phyloP scores from a whole-genome alignment of 331 rosid species.

The Pyracantha coccinea region DNA sequence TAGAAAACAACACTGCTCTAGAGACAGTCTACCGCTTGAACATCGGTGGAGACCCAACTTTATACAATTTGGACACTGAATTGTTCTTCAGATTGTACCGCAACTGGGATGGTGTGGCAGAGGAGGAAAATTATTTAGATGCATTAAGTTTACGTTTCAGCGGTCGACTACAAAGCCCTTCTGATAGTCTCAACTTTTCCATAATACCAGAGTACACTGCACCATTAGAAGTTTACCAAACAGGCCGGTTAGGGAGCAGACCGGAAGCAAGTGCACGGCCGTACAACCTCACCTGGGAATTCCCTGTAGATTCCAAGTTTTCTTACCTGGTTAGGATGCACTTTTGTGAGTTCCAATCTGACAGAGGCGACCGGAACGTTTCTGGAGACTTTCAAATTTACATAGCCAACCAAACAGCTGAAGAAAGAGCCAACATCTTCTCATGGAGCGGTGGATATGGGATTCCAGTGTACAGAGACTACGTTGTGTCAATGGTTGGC shows the following conservation, averaged over 20 bases:
- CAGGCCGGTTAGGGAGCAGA: not conserved
- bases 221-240: not conserved
- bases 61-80: not conserved
- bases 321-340: not conserved
- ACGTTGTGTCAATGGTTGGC: not conserved
- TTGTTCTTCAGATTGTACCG: constrained; percentile 1
- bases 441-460: constrained; percentile 3
- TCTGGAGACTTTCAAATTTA: constrained; percentile 7
- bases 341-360: constrained; percentile 31
- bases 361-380: not conserved
- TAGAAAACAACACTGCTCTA: constrained; percentile 3
- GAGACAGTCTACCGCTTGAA: constrained; percentile 7
- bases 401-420: constrained; percentile 16
- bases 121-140: not conserved
- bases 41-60: not conserved
- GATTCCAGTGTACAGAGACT: constrained; percentile 16
- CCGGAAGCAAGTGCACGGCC: not conserved
- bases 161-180: not conserved
- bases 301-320: not conserved
- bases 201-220: not conserved
- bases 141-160: fast-evolving
- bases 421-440: not conserved
- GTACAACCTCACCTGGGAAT: constrained; percentile 1
- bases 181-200: not conserved
- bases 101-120: no score